Percentiles rank a stretch among this genome's conserved stretches.
These are phyloP conservation scores for Cynanchum wilfordii DNA, from an alignment of 257 asterid species.

Conservation along the genomic window DNA sequence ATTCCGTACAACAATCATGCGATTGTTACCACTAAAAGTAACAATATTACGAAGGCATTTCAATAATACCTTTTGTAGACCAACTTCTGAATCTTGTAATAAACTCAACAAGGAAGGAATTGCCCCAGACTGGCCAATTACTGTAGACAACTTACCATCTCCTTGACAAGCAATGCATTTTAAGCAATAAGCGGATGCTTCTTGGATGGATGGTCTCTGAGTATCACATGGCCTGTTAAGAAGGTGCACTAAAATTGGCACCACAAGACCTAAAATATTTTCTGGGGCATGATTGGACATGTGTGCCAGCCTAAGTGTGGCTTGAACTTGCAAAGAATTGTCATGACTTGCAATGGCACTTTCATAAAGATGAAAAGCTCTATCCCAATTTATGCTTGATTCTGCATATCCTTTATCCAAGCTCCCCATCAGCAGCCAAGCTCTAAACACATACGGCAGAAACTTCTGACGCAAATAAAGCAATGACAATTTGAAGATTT, in stretches of 20 bases:
- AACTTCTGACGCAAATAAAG: not conserved
- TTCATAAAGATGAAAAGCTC: conserved; percentile 32
- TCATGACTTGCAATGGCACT: conserved; percentile 30
- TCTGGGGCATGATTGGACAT: conserved; percentile 46
- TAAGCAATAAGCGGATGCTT: conserved; percentile 53
- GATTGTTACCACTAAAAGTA: conserved; percentile 33
- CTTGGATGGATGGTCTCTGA: conserved; percentile 32
- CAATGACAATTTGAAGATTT: not conserved
- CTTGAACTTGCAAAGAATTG: conserved; percentile 33
- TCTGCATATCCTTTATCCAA: conserved; percentile 25
- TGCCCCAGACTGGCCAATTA: conserved; percentile 45
- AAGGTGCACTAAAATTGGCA: conserved; percentile 46
- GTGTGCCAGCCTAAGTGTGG: conserved; percentile 39
- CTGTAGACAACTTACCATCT: conserved; percentile 44
- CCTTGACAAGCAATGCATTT: conserved; percentile 47
- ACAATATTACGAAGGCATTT: conserved; percentile 51
- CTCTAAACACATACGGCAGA: not conserved
- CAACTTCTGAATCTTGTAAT: conserved; percentile 32
- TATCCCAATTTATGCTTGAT: conserved; percentile 39
- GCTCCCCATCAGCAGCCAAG: conserved; percentile 22
- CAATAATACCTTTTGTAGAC: conserved; percentile 31
- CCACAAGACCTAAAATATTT: conserved; percentile 30
- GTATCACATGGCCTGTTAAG: conserved; percentile 28
- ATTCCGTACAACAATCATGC: conserved; percentile 27
- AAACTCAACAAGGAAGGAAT: conserved; percentile 40